Evolutionary conservation across 306 rosid genomes (phyloP).

Genomic region (Oemleria cerasiformis): DNA sequence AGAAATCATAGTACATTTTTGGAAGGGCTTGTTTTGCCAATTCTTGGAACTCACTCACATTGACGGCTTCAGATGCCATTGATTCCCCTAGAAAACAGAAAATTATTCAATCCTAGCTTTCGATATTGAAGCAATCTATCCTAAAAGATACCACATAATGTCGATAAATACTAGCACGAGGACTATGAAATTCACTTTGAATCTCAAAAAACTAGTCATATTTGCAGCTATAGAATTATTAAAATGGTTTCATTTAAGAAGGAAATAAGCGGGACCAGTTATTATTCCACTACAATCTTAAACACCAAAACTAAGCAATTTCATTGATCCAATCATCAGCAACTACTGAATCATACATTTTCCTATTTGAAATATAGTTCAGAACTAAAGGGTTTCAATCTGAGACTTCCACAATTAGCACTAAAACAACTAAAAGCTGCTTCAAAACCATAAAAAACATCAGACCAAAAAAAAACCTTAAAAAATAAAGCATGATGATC

Average conservation of each 20-base stretch:
- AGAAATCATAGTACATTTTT: constrained; percentile 55
- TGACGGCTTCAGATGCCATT: constrained; percentile 47
- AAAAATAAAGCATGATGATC: not conserved
- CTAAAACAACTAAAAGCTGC: not conserved
- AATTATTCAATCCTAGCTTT: not conserved
- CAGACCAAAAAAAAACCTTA: not conserved
- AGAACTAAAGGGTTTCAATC: no score
- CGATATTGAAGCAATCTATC: not conserved
- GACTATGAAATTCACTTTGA: no score
- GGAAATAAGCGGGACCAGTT: no score
- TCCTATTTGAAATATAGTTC: no score
- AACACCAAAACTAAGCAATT: not conserved
- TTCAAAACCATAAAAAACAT: not conserved
- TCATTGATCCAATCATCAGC: not conserved
- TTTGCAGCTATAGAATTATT: no score
- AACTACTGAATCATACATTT: not conserved
- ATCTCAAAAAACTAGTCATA: no score
- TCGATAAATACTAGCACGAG: not conserved
- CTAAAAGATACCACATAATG: not conserved
- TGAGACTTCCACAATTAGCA: not conserved
- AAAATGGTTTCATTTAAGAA: no score
- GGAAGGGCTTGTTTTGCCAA: constrained; percentile 57
- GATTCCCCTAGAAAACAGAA: constrained; percentile 34
- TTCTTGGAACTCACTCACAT: constrained; percentile 59
- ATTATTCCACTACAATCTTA: not conserved